Evolutionary conservation across 805 yeast genomes (phyloP), one percentile per base, ranked within the genome.

Genomic region (Myxozyma lipomycoides): DNA sequence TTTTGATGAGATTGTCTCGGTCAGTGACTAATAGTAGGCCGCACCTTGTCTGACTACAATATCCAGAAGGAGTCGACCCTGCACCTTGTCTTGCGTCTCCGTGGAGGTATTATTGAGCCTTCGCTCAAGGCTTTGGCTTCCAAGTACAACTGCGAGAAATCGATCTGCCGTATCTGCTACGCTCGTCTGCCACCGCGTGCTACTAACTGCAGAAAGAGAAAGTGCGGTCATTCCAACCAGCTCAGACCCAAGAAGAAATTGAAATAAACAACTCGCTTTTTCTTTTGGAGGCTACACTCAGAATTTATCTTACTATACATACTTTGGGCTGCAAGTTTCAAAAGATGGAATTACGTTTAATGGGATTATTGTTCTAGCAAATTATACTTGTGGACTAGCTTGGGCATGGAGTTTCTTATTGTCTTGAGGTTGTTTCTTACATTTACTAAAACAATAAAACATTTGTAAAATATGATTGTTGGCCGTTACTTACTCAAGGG

Each of bases 181-280:
- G 64, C 98, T 70, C 93, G 98, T 84, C 90, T 93, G 74, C 98
- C 98, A 73, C 96, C 98, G 79, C 95, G 98, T 86, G 98, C 98
- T 70, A 93, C 98, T 78, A 93, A 93, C 96, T 93, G 98, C 85
- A 89, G 98, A 83, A 93, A 93, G 98, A 89, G 97, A 88, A 93
- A 93, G 85, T 93, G 98, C 81, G 98, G 98, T 73, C 98, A 93
- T 95, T 82, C 96, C 76, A 93, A 93, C 84, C 98, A 93, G 83
- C 87, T 93, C 78, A 89, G 98, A 83, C 98, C 98, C 79, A 93
- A 91, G 59, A 55, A 55, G 59, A 55, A 55, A 42, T 46, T 55
- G 52, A 55, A 90, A 83, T 90, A 79, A 78, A 74, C 78, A 72
- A 68, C 71, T 73, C 73, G 62, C 59, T 48, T 46, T 42, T 45